Base-by-base conservation (phyloP, 73 alveolate species). In the Paramecium primaurelia region DNA sequence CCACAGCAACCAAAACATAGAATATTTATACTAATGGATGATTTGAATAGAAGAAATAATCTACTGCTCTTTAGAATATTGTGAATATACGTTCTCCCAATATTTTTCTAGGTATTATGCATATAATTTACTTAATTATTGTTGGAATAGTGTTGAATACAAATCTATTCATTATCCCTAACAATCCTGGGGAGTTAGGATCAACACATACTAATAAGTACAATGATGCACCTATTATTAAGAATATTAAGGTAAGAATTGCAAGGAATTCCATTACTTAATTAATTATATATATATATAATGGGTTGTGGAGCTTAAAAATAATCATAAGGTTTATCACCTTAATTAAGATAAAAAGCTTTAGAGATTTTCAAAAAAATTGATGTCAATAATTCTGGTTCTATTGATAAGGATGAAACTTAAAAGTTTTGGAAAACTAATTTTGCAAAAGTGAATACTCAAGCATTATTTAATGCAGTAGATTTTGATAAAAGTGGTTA, bases 1-100 rank as follows among this genome's bases (percentile, higher is more conserved):
- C 94, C 11, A 71, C 94, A 7, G 94, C 94, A 25, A 89, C 94
- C 49, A 89, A 18, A 0, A 64, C 59, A 71, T 89, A 89, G 36
- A 89, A 89, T 71, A 89, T 71, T 47, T 89, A 89, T 22, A 89
- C 92, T 25, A 89, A 20, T 12, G 94, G 94, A 51, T 89, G 94
- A 30, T 89, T 89, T 10, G 94, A 71, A 47, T 89, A 73, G 18
- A 77, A 89, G 30, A 89, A 73, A 40, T 89, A 89, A 34, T 89
- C 54, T 28, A 71, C 25, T 38, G 30, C 71, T 44, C 75, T 37
- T 20, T 14, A 37, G 25, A 60, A 64, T 9, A 71, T 2, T 68
- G 44, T 54, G 40, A 71, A 89, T 22, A 89, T 20, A 11, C 58
- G 26, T 28, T 68, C 88, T 38, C 71, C 54, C 59, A 60, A 34